A percentile compares a stretch with the other conserved stretches of the same genome.
These are phyloP conservation scores for Salvia miltiorrhiza DNA, from an alignment of 257 asterid genomes.

Conservation along the genomic window DNA sequence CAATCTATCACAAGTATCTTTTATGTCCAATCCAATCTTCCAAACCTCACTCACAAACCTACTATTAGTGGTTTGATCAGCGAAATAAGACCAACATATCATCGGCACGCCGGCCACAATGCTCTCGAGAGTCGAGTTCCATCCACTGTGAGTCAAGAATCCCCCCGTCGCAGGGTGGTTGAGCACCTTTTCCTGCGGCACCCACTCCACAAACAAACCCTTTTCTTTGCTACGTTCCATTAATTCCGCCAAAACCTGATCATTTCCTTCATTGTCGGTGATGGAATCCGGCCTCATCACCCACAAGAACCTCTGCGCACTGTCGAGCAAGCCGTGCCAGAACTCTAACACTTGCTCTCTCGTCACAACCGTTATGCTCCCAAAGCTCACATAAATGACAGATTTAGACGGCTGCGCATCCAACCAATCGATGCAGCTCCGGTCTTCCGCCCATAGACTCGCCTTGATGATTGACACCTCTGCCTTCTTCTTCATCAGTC, in stretches of 20 bases:
- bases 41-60: constrained; percentile 2
- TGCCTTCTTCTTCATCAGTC: neutral
- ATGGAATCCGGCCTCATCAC: constrained; percentile 34
- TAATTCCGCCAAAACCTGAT: neutral
- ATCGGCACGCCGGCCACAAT: neutral
- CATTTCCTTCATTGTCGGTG: neutral
- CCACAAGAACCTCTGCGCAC: constrained; percentile 44
- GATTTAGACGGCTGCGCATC: constrained; percentile 28
- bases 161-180: neutral
- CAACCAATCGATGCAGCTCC: constrained; percentile 33
- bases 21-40: neutral
- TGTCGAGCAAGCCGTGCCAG: constrained; percentile 41
- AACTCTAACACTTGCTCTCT: constrained; percentile 30
- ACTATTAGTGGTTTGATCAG: neutral
- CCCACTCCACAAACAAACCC: neutral
- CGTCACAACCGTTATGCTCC: constrained; percentile 27
- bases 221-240: neutral
- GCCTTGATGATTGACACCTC: constrained; percentile 8
- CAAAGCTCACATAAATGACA: constrained; percentile 36
- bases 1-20: neutral
- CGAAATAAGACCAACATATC: neutral
- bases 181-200: constrained; percentile 1
- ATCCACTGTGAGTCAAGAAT: neutral
- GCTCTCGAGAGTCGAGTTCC: neutral
- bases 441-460: constrained; percentile 35